A percentile compares a stretch with the other conserved stretches of the same genome.
Conservation (phyloP, 208 protist species). For the Crithidia expoeki region DNA sequence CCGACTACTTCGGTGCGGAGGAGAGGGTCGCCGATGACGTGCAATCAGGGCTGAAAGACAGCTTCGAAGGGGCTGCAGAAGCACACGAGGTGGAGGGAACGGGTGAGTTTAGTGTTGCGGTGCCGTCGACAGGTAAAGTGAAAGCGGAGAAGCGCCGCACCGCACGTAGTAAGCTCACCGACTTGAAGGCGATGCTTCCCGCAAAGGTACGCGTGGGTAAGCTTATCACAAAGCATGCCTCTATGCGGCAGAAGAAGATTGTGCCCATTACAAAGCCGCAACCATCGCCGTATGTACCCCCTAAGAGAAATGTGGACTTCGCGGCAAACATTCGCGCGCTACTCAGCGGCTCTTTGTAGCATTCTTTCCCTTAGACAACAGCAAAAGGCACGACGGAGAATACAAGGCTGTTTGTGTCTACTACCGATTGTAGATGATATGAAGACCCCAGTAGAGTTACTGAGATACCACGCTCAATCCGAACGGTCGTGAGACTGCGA, state of each 20-base stretch:
- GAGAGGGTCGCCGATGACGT: too few species aligned
- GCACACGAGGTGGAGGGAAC: neutral
- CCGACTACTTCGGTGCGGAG: too few species aligned
- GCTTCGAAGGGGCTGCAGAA: neutral
- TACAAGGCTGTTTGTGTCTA: neutral
- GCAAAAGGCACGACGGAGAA: neutral
- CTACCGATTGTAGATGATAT: too few species aligned
- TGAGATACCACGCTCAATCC: too few species aligned
- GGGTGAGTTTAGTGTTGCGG: neutral
- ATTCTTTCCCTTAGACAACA: conserved; percentile 2
- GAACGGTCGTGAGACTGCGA: too few species aligned
- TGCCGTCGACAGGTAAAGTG: neutral
- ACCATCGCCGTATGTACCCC: conserved; percentile 11
- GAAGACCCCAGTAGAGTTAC: too few species aligned
- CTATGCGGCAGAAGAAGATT: conserved; percentile 1
- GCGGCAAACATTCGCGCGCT: conserved; percentile 30
- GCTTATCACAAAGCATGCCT: conserved; percentile 25
- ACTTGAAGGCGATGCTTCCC: conserved; percentile 19
- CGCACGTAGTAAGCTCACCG: conserved; percentile 19
- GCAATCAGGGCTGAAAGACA: too few species aligned
- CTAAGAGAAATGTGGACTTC: conserved; percentile 12
- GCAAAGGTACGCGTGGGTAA: conserved; percentile 18
- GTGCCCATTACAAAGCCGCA: neutral
- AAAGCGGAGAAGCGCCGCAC: conserved; percentile 2
- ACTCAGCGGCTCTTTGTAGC: conserved; percentile 29